Evolutionary conservation across 805 yeast species (phyloP), one percentile per base, ranked within the genome.

Genomic region (Yarrowia osloensis): DNA sequence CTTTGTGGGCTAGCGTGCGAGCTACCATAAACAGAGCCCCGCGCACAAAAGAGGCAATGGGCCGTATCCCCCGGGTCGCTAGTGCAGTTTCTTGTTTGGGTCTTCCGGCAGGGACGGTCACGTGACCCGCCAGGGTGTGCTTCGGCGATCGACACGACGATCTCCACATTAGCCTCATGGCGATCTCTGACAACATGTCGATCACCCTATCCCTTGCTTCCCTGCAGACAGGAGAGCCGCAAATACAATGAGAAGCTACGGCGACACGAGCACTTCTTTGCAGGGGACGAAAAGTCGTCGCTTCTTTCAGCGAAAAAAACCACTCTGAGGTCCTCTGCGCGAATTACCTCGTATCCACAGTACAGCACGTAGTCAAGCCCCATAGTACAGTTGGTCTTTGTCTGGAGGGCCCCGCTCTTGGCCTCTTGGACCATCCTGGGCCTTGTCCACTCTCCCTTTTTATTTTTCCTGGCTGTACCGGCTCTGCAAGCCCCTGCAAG

Each of bases 401-500:
- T 33, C 17, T 33, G 35, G 4, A 33, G 17, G 13, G 17, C 17
- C 4, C 4, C 13, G 13, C 4, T 33, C n/a, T 33, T 33, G 35
- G 1, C 35, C 17, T 11, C 12, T 13, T 33, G 5, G 35, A 11
- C 35, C 35, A 12, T 13, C 35, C 35, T 33, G 2, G 24, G 5
- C 44, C 44, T 19, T 19, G 24, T 40, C 22, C 9, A 19, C 19
- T 12, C 44, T 19, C 24, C 22, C 42, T n/a, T 39, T 40, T 40
- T 11, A 40, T 19, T 21, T 19, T 40, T 40, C 21, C 21, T 19
- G 35, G 24, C 22, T 40, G 44, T 40, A 40, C 44, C 47, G 47
- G 47, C 47, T 42, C 47, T 42, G 47, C 47, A 42, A 42, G 47
- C 47, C 47, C 47, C 47, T 42, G 47, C 47, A 42, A 42, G 47